Base-by-base conservation (phyloP, 169 alveolate species). In the Theileria sp. region DNA sequence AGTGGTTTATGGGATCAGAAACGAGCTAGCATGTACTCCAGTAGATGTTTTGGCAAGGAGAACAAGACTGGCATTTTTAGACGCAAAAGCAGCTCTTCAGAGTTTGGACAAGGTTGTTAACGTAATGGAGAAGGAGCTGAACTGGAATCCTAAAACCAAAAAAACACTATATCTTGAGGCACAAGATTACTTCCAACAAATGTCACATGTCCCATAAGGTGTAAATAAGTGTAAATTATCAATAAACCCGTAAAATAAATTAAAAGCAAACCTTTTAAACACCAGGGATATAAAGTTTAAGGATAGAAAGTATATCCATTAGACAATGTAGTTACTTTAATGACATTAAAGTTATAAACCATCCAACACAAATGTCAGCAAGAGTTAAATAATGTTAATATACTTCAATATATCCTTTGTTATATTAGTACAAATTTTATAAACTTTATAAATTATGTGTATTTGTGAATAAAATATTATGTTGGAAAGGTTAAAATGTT, bases 11-110 rank as follows among this genome's bases (percentile, higher is more conserved):
- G 92, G 92, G 26, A 72, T 80, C 62, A 86, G 94, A 23, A 77
- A 88, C 26, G 96, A 92, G 74, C 78, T 85, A 72, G 96, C 94
- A 26, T 75, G 88, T 67, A 87, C 93, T 32, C 86, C 92, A 51
- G 80, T 86, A n/a, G 96, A 92, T 78, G 87, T 92, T 13, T 74
- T 92, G 78, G 96, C 94, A 5, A 77, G 94, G 44, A 86, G 96
- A 23, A 80, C 90, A 36, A 83, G 94, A 19, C 73, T 92, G 65
- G 94, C 94, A 8, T 92, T 92, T 78, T 71, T 84, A 19, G 94
- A 92, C 75, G 72, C 86, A 8, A 60, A 82, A 34, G 91, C 79
- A 23, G 89, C 94, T 0, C 60, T 62, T 36, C 72, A 81, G 28
- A 81, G 76, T 25, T 38, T 87, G 77, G 69, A 75, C 64, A 64